Evolutionary conservation across 305 asterid genomes (phyloP).

Genomic region (Ilex paraguariensis): DNA sequence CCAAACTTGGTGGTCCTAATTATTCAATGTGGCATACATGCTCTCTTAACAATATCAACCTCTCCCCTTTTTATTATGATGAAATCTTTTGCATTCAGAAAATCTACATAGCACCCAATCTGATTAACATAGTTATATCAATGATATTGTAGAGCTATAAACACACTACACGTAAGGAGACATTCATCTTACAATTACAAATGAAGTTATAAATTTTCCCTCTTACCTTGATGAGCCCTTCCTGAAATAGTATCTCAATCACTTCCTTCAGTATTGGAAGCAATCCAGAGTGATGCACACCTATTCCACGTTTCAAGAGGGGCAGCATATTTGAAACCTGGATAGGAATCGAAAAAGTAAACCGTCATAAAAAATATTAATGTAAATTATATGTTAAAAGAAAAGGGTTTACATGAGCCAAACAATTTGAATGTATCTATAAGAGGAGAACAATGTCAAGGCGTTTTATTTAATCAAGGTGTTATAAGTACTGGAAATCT

Average conservation of each 20-base stretch:
- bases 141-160: too few species aligned
- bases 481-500: too few species aligned
- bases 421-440: too few species aligned
- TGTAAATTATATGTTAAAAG: background rate
- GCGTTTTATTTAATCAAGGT: too few species aligned
- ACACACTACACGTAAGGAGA: too few species aligned
- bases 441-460: too few species aligned
- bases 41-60: too few species aligned
- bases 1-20: too few species aligned
- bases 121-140: background rate
- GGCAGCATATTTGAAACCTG: slow-evolving; percentile 97
- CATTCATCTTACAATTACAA: background rate
- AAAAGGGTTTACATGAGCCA: background rate
- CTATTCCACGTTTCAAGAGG: slow-evolving; percentile 88
- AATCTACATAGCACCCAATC: too few species aligned
- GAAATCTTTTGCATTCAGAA: too few species aligned
- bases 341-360: slow-evolving; percentile 1
- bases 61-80: too few species aligned
- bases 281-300: slow-evolving; percentile 99
- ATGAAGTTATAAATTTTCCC: slow-evolving; percentile 13
- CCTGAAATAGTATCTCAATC: slow-evolving; percentile 95
- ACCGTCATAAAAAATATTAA: background rate
- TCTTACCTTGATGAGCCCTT: slow-evolving; percentile 91
- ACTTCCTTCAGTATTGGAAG: slow-evolving; percentile 98
- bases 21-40: too few species aligned